Evolutionary conservation across 805 yeast species (phyloP), one percentile per base, ranked within the genome.

Genomic region (Alloascoidea africana): DNA sequence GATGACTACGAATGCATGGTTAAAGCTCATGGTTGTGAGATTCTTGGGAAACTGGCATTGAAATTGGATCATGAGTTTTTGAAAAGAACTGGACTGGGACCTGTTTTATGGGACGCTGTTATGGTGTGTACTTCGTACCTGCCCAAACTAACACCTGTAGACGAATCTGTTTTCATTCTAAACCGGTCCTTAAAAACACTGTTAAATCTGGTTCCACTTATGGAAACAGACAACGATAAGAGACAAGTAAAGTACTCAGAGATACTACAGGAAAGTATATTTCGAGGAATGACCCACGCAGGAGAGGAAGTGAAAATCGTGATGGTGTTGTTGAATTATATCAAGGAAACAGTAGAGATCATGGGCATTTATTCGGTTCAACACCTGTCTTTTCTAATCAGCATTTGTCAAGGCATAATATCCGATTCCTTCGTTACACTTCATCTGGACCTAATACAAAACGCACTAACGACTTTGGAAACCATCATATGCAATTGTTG

Each of bases 101-200:
- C 46, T 2, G 47, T 56, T 3, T 49, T 58, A 27, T 47, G 50
- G 46, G 47, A 45, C 3, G 44, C 52, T 1, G 40, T 56, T 3
- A 40, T 36, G 14, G 54, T 57, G 3, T 39, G 49, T 13, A 33
- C 56, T 14, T 27, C 45, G 17, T 58, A 46, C 17, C 41, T 58
- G 5, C 62, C 63, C 1, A 62, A 62, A 1, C 37, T 54, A 6
- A 42, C 40, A 2, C 39, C 38, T 5, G 39, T 44, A 2, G 38
- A 38, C 2, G 38, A 42, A 8, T 41, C 57, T 4, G 38, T 33
- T 18, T 19, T 15, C 4, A 19, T 54, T 8, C 39, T 46, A 4
- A 33, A 42, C n/a, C 41, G 57, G 40, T 65, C 73, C 32, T 59
- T 58, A n/a, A 56, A 53, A 2, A 69, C 68, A 33, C 65, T 55